Evolutionary conservation across 257 asterid genomes (phyloP).

Genomic region (Solanum pennellii): DNA sequence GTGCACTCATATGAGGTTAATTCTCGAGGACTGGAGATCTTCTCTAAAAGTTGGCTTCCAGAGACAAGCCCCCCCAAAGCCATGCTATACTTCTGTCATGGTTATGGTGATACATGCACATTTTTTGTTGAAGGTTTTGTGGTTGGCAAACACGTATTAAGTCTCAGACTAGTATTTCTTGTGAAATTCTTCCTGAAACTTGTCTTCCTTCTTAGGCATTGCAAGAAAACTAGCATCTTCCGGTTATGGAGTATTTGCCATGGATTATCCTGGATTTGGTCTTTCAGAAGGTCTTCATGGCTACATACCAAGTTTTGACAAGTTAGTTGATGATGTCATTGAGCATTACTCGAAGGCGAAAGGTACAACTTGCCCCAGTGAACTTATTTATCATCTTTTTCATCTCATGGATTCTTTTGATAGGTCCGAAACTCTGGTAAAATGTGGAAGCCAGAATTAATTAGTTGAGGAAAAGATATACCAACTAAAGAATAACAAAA

Average conservation of each 20-base stretch:
- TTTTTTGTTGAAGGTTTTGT: constrained; percentile 42
- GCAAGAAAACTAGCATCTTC: constrained; percentile 22
- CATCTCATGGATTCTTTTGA: background rate
- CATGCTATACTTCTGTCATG: constrained; percentile 53
- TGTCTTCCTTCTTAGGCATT: constrained; percentile 30
- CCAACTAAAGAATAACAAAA: background rate
- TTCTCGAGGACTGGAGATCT: constrained; percentile 26
- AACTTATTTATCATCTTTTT: background rate
- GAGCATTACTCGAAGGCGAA: constrained; percentile 40
- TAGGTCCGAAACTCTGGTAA: background rate
- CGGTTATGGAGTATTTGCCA: constrained; percentile 14
- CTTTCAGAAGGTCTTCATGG: constrained; percentile 56
- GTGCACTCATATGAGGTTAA: constrained; percentile 20
- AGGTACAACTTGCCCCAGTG: constrained; percentile 12
- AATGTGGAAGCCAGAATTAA: background rate
- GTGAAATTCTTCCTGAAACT: constrained; percentile 2
- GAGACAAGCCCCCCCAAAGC: constrained; percentile 19
- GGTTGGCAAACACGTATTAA: background rate
- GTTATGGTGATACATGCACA: constrained; percentile 35
- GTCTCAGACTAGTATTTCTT: constrained; percentile 10
- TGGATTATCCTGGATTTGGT: constrained; percentile 50
- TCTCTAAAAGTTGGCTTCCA: constrained; percentile 34
- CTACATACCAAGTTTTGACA: constrained; percentile 34
- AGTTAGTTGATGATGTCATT: constrained; percentile 44
- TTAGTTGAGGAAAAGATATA: background rate